These are phyloP conservation scores for Epichloe sibirici DNA, from an alignment of 2,329 filamentous ascomycete genomes.

Conservation along the genomic window DNA sequence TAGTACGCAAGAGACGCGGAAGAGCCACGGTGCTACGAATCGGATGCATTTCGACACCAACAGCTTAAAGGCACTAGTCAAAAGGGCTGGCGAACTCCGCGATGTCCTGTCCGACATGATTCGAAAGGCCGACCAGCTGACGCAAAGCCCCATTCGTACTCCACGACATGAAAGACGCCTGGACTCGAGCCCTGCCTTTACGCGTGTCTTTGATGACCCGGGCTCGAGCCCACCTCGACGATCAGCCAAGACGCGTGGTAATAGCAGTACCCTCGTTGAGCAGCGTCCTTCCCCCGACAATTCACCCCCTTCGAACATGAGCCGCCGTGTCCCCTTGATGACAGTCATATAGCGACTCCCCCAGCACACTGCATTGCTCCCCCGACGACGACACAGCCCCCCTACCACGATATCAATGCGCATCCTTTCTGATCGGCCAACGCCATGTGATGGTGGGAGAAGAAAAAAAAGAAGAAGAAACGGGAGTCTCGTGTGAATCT, in stretches of 20 bases:
- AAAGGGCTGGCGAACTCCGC: constrained; percentile 46
- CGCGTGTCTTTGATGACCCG: constrained; percentile 52
- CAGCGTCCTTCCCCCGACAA: constrained; percentile 37
- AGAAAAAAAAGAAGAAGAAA: constrained; percentile 10
- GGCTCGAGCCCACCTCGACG: constrained; percentile 41
- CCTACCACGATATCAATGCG: not conserved
- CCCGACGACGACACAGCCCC: not conserved
- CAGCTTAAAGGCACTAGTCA: constrained; percentile 54
- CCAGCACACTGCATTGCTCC: not conserved
- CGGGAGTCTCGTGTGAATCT: constrained; percentile 11
- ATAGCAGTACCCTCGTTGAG: constrained; percentile 37
- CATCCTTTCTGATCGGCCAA: not conserved
- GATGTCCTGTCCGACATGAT: constrained; percentile 48
- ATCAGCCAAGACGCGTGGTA: constrained; percentile 37
- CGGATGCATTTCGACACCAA: constrained; percentile 55
- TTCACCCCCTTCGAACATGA: constrained; percentile 37
- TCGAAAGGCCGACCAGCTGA: constrained; percentile 45
- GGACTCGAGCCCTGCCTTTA: constrained; percentile 56
- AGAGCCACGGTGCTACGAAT: constrained; percentile 29
- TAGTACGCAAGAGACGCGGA: constrained; percentile 21
- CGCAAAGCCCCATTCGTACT: constrained; percentile 41
- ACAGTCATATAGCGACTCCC: constrained; percentile 36
- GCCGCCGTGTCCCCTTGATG: constrained; percentile 50
- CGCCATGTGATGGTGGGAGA: constrained; percentile 12
- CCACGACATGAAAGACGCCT: constrained; percentile 31